phyloP scores from a whole-genome alignment of 2,329 filamentous ascomycete genomes.

The Aspergillus awamori region DNA sequence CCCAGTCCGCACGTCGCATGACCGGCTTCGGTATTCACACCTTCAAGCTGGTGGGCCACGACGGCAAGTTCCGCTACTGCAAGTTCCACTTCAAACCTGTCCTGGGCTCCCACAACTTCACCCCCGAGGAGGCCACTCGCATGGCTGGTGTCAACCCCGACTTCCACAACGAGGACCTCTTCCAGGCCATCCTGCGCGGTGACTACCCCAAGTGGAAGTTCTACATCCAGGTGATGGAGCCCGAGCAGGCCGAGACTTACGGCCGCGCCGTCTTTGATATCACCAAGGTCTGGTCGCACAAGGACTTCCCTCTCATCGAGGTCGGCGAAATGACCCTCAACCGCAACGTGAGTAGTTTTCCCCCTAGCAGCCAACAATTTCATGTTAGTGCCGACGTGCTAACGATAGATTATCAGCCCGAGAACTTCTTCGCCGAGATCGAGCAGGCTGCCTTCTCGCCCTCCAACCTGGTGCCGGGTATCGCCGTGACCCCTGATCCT shows the following conservation, averaged over 20 bases:
- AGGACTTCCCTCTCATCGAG: slow-evolving; percentile 52
- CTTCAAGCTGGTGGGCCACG: slow-evolving; percentile 34
- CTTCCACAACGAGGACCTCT: slow-evolving; percentile 62
- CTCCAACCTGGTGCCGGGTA: slow-evolving; percentile 64
- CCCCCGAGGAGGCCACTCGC: slow-evolving; percentile 54
- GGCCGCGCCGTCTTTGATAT: slow-evolving; percentile 59
- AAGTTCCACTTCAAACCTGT: slow-evolving; percentile 63
- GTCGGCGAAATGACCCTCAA: slow-evolving; percentile 58
- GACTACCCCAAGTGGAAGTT: slow-evolving; percentile 61
- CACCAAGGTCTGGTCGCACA: slow-evolving; percentile 59
- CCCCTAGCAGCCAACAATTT: too few species aligned
- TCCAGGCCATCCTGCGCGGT: slow-evolving; percentile 60
- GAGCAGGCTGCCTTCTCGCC: slow-evolving; percentile 70
- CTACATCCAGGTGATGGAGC: slow-evolving; percentile 58
- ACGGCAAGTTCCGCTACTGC: slow-evolving; percentile 61
- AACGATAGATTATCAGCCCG: slow-evolving; percentile 27
- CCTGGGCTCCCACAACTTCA: slow-evolving; percentile 59
- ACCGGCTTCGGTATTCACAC: slow-evolving; percentile 53
- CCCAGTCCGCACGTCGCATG: slow-evolving; percentile 48
- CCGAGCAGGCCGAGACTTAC: slow-evolving; percentile 53
- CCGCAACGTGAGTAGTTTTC: slow-evolving; percentile 43
- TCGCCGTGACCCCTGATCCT: slow-evolving; percentile 65
- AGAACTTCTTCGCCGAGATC: slow-evolving; percentile 68
- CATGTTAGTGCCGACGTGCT: not conserved
- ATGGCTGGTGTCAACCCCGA: slow-evolving; percentile 61